Conservation (phyloP, 306 rosid genomes). For the Betula pendula region DNA sequence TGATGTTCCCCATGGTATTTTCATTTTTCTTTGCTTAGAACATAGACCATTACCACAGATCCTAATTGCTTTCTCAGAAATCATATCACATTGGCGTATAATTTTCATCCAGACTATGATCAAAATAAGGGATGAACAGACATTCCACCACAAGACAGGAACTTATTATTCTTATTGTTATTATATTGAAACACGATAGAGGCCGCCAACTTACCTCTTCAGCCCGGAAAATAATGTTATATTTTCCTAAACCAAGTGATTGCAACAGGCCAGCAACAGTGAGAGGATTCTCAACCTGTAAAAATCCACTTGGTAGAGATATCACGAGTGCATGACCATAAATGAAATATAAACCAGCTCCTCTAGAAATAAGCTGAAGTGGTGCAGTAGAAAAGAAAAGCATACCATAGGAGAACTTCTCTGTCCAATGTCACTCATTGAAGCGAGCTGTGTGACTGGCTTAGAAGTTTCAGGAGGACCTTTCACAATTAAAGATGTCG, state of each 20-base stretch:
- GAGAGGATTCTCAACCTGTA: constrained; percentile 42
- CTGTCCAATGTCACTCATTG: constrained; percentile 32
- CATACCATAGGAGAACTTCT: constrained; percentile 38
- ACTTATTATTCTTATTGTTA: not conserved
- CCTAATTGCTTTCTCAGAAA: not conserved
- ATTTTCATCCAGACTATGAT: not conserved
- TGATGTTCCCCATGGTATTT: not conserved
- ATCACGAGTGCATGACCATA: not conserved
- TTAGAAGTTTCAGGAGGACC: constrained; percentile 36
- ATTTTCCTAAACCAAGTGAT: constrained; percentile 59
- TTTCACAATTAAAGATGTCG: constrained; percentile 24
- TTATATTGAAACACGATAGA: not conserved
- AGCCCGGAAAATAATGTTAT: constrained; percentile 53
- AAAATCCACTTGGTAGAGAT: not conserved
- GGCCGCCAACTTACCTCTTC: constrained; percentile 54
- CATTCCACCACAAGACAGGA: not conserved
- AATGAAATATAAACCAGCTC: not conserved
- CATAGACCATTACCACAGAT: not conserved
- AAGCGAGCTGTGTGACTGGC: constrained; percentile 30
- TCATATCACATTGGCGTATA: not conserved
- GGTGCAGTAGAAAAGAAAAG: not conserved
- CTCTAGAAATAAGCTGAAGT: not conserved
- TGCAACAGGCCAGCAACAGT: constrained; percentile 57
- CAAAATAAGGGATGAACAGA: not conserved
- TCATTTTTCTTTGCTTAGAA: not conserved